Conservation (phyloP, 2,329 filamentous ascomycete genomes). For the Trichoderma simmonsii region DNA sequence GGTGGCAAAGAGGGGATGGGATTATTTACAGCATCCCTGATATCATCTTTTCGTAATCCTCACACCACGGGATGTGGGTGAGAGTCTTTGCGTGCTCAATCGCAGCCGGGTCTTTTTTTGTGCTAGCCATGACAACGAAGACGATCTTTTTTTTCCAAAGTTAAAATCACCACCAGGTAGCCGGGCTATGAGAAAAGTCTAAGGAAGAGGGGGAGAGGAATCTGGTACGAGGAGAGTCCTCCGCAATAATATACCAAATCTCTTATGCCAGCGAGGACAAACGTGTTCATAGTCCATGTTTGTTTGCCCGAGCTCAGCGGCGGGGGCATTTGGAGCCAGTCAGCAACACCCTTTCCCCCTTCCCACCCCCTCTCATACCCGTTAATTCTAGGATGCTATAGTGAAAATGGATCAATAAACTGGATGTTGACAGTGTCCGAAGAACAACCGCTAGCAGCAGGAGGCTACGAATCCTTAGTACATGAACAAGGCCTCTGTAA, state of each 20-base stretch:
- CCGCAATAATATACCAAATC: conserved; percentile 4
- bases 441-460: conserved; percentile 2
- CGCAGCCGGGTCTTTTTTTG: conserved; percentile 38
- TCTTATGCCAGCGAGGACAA: conserved; percentile 1
- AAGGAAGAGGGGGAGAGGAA: neutral
- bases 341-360: conserved; percentile 5
- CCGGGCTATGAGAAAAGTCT: neutral
- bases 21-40: conserved; percentile 55
- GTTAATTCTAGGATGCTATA: neutral
- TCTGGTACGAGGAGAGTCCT: neutral
- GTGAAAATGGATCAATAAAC: conserved; percentile 6
- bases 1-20: neutral
- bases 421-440: neutral
- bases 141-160: neutral
- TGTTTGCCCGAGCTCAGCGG: conserved; percentile 8
- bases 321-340: conserved; percentile 11
- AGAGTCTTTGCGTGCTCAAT: conserved; percentile 47
- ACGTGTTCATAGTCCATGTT: conserved; percentile 12
- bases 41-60: conserved; percentile 63
- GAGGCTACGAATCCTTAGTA: neutral
- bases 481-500: neutral
- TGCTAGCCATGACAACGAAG: conserved; percentile 27
- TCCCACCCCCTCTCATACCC: neutral
- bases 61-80: conserved; percentile 53
- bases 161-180: neutral